Percentiles rank a stretch among this genome's conserved stretches.
These are phyloP conservation scores for Pleurotus salmoneostramineus DNA, from an alignment of 768 basidiomycete genomes.

Conservation along the genomic window DNA sequence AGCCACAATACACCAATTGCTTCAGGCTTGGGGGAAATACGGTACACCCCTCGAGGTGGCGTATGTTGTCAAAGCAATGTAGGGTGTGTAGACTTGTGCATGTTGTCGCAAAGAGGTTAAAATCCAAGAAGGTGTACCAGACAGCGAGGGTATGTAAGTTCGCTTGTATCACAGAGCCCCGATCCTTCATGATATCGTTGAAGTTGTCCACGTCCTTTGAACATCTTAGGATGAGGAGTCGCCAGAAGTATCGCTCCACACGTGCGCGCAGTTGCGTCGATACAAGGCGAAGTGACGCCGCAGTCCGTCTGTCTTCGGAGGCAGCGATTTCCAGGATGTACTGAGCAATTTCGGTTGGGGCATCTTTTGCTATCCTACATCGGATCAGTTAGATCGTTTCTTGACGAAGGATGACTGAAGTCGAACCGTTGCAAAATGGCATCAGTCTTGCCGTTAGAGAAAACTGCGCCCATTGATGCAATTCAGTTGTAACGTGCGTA, in stretches of 20 bases:
- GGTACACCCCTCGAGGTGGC: not conserved
- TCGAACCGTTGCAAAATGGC: not conserved
- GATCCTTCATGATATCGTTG: not conserved
- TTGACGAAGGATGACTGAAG: not conserved
- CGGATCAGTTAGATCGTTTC: not conserved
- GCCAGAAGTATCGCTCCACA: not conserved
- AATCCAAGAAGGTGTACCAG: too few species aligned
- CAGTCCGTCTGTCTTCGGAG: not conserved
- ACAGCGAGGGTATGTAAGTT: not conserved
- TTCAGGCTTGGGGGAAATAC: not conserved
- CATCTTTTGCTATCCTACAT: not conserved
- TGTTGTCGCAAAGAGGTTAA: too few species aligned
- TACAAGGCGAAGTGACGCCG: not conserved
- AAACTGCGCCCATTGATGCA: too few species aligned
- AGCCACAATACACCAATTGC: not conserved
- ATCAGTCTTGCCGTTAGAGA: too few species aligned
- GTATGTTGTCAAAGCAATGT: not conserved
- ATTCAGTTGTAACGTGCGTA: too few species aligned
- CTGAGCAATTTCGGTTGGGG: not conserved
- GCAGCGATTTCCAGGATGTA: not conserved
- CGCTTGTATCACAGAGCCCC: not conserved
- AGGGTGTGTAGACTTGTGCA: not conserved
- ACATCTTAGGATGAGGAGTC: not conserved
- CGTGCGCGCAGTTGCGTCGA: not conserved
- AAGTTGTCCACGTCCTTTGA: not conserved